Evolutionary conservation across 768 basidiomycete genomes (phyloP), one percentile per base, ranked within the genome.

Genomic region (Multifurca ochricompacta): DNA sequence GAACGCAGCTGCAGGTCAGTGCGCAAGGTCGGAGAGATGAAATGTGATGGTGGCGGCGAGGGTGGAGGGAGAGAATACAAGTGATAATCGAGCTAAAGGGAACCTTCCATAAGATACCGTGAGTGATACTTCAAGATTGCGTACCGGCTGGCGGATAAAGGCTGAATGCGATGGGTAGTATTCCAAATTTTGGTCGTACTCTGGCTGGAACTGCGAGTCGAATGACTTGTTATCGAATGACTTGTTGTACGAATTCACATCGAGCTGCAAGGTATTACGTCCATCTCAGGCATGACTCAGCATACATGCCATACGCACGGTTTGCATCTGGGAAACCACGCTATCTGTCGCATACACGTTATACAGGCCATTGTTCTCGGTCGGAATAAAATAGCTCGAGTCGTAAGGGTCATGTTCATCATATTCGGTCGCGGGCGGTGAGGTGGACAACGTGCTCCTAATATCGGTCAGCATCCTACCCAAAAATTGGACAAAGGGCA

Each of bases 81-180:
- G 61, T 97, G 91, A 65, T 99, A 92, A 65, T 96, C 82, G 42
- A 98, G 78, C 91, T 95, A 65, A 39, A 49, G 50, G 14, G 18
- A 25, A 25, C 47, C 43, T 21, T 46, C 36, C 6, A 41, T 21
- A 21, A 57, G 44, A 41, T 34, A 6, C 28, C 23, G 36, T 48
- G 28, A 45, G 18, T 4, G 18, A 18, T 11, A 35, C 32, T 34
- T 10, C 42, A 49, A 34, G 21, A n/a, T n/a, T 25, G 54, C 72
- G 62, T 65, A 91, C 89, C 19, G 88, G 85, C 64, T 89, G 86
- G n/a, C 78, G 78, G 54, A 80, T 63, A 63, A 78, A 85, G 2
- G 76, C 64, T 19, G 76, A 70, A 34, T 74, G 69, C 19, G 69
- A 59, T 43, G 72, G 58, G 31, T 68, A 65, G 53, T 75, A 78